Evolutionary conservation across 1,139 yeast genomes (phyloP), one percentile per base, ranked within the genome.

Genomic region (Yamadazyma oceani): DNA sequence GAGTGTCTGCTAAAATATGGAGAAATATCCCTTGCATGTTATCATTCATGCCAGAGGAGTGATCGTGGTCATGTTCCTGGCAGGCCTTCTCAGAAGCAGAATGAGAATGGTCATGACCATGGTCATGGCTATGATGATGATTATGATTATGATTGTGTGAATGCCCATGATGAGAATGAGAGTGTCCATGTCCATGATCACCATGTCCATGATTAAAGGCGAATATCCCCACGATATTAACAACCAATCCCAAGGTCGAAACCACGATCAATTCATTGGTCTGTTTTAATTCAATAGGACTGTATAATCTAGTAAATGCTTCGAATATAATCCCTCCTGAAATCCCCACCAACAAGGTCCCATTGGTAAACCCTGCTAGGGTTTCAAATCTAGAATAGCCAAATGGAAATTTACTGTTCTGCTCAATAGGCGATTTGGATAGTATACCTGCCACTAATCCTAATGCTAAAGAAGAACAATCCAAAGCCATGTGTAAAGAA

Each of bases 21-120:
- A 92, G 66, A 51, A 92, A 92, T 9, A 92, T 88, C 16, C 99
- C 99, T 44, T 82, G 81, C 95, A 92, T 87, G 57, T 92, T 92
- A 53, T 90, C 96, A 55, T 86, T 86, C 68, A 65, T 63, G 14
- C 46, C 59, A 21, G 61, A 11, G 39, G 47, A 21, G 16, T 19
- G 26, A 9, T 24, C 17, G 21, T 14, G 10, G 39, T 12, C 35
- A 12, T 36, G 38, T 17, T 21, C 25, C 26, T 30, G 8, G 17
- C 25, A 26, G 13, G 25, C 4, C 5, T 36, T 30, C 16, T 32
- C 23, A 58, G 69, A 12, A 17, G 26, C 25, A 13, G 4, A 46
- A 49, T 67, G 42, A 50, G 50, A 4, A 57, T 55, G 40, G 64
- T 53, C 11, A 36, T 34, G 40, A 13, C 15, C 10, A 36, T 34